Base-by-base conservation (phyloP, 2,329 filamentous ascomycete species). In the Phyllosticta citriasiana region DNA sequence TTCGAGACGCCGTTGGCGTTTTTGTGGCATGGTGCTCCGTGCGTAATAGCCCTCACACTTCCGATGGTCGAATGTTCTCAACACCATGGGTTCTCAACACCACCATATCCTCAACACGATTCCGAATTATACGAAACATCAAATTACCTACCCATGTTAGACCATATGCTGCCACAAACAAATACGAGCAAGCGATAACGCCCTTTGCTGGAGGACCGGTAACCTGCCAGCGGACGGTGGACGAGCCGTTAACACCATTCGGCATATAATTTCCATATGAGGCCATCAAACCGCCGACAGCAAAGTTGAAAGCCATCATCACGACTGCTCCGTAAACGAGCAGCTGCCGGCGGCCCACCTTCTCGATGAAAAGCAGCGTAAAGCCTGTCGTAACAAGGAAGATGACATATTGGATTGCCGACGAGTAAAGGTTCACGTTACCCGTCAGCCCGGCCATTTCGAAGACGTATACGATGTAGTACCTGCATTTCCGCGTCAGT, bases 271-370 rank as follows among this genome's bases (percentile, higher is more conserved):
- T 68, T 52, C 84, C 84, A 64, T 84, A 84, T 33, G 78, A 74
- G 19, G 83, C 83, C 70, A 86, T 83, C 1, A 88, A 73, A 12
- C 79, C 79, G 47, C 83, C 84, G 1, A 79, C 81, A 62, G 82
- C 80, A 67, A 87, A 84, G 14, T 87, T 74, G 71, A 79, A 83
- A 1, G 77, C 74, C 77, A 82, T 82, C 81, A 85, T 84, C 55
- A 80, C 68, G 65, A 84, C 80, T 2, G 82, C 78, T 2, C 83
- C 83, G 19, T 79, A 63, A 1, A 86, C 76, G 9, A 87, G 73
- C 0, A 82, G 75, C 0, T 79, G 80, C 0, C 84, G 81, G 8
- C 84, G 82, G 52, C 84, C 83, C 65, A 81, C 77, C 63, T 74
- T 78, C 69, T 87, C 84, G 55, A 87, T 77, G 68, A 79, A 85